Evolutionary conservation across 129 eudicot genomes (phyloP).

Genomic region (Deinandra increscens): DNA sequence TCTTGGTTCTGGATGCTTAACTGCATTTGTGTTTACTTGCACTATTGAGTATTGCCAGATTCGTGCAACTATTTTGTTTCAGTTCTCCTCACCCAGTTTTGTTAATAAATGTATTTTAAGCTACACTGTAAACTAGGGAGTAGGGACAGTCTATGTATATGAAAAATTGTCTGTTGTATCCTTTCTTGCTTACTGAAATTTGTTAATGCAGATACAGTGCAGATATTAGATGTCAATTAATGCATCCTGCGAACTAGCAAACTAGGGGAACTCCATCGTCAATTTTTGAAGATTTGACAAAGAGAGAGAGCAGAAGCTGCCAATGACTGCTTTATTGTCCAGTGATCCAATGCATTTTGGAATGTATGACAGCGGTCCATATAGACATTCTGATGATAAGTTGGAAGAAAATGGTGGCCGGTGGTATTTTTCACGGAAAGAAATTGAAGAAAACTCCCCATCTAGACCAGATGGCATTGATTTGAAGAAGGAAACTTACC

Average conservation of each 20-base stretch:
- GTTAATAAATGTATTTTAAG: constrained; percentile 6
- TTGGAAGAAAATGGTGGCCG: constrained; percentile 66
- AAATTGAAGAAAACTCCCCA: constrained; percentile 89
- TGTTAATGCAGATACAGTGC: constrained; percentile 22
- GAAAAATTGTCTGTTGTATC: neutral
- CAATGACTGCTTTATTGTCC: constrained; percentile 64
- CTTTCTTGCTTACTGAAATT: constrained; percentile 12
- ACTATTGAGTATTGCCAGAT: neutral
- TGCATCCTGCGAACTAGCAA: constrained; percentile 10
- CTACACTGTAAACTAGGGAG: constrained; percentile 9
- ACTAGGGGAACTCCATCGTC: neutral
- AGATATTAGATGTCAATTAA: constrained; percentile 17
- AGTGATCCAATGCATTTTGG: constrained; percentile 68
- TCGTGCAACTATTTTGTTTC: neutral
- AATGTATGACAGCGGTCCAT: constrained; percentile 48
- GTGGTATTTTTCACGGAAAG: constrained; percentile 94
- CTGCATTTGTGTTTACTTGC: constrained; percentile 11
- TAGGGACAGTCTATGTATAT: neutral
- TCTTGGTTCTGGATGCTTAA: neutral
- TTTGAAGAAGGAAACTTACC: constrained; percentile 80
- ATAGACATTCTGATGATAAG: constrained; percentile 47
- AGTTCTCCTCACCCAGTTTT: neutral
- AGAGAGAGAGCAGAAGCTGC: constrained; percentile 27
- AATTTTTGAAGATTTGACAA: constrained; percentile 14
- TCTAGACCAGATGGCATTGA: constrained; percentile 86